Conservation (phyloP, 768 basidiomycete species). For the Boletus rubropictus region DNA sequence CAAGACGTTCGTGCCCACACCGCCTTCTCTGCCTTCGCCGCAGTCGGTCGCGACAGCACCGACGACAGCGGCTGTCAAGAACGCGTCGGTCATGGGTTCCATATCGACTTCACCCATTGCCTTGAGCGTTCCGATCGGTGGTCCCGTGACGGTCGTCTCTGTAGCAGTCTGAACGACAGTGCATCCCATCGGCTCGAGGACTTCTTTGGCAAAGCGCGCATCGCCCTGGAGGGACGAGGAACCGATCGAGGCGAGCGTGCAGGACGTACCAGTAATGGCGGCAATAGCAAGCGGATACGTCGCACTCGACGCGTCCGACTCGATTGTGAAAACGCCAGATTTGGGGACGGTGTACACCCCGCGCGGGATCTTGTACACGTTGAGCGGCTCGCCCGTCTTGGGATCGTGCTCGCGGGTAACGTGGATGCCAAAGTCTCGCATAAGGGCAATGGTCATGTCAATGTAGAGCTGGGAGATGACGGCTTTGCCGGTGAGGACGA, state of each 20-base stretch:
- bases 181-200: constrained; percentile 94
- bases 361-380: constrained; percentile 85
- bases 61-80: constrained; percentile 89
- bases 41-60: constrained; percentile 76
- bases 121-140: constrained; percentile 79
- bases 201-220: constrained; percentile 88
- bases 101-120: constrained; percentile 67
- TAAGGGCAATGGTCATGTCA: constrained; percentile 99
- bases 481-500: constrained; percentile 87
- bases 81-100: constrained; percentile 99
- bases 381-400: constrained; percentile 53
- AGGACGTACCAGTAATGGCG: constrained; percentile 93
- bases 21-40: constrained; percentile 35
- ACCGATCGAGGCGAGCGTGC: constrained; percentile 91
- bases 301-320: constrained; percentile 91
- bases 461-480: constrained; percentile 99
- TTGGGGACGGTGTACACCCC: constrained; percentile 72
- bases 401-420: constrained; percentile 64
- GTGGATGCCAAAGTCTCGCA: constrained; percentile 83
- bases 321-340: constrained; percentile 68
- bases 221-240: constrained; percentile 92
- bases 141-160: constrained; percentile 89
- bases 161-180: constrained; percentile 79
- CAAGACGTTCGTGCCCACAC: constrained; percentile 42
- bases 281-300: constrained; percentile 97